Percentiles rank a stretch among this genome's conserved stretches.
Conservation (phyloP, 179 eudicot genomes). For the Silene vulgaris region DNA sequence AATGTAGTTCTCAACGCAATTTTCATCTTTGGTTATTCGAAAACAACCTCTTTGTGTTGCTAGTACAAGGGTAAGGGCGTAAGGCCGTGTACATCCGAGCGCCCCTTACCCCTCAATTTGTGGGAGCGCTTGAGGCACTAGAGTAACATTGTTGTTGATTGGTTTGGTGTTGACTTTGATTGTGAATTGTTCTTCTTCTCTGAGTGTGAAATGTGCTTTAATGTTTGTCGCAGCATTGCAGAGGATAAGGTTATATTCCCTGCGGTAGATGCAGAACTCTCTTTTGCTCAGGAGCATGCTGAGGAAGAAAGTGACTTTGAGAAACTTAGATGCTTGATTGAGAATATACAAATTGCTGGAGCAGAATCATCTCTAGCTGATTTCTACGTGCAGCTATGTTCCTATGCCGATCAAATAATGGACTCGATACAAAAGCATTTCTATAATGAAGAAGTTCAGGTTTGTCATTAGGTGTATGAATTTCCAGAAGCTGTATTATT, state of each 20-base stretch:
- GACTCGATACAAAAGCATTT: slow-evolving; percentile 73
- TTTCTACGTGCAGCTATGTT: slow-evolving; percentile 59
- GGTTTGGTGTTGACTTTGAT: slow-evolving; percentile 17
- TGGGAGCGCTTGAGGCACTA: too few species aligned
- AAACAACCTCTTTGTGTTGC: too few species aligned
- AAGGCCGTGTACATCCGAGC: too few species aligned
- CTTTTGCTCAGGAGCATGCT: slow-evolving; percentile 86
- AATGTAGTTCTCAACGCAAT: too few species aligned
- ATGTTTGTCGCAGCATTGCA: slow-evolving; percentile 69
- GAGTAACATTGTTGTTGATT: background rate
- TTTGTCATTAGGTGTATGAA: slow-evolving; percentile 26
- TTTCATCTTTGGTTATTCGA: too few species aligned
- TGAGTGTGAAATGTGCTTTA: slow-evolving; percentile 19
- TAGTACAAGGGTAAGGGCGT: too few species aligned
- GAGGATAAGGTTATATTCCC: slow-evolving; percentile 95
- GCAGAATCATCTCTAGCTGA: slow-evolving; percentile 67
- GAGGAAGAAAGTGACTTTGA: slow-evolving; percentile 83
- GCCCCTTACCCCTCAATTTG: too few species aligned
- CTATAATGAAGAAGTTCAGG: slow-evolving; percentile 79
- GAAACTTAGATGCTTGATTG: slow-evolving; percentile 74
- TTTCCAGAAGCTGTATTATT: slow-evolving; percentile 2
- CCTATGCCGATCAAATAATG: slow-evolving; percentile 87
- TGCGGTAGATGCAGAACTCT: slow-evolving; percentile 86
- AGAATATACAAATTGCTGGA: slow-evolving; percentile 68
- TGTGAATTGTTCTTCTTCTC: background rate